Percentiles rank a stretch among this genome's conserved stretches.
These are phyloP conservation scores for Colletotrichum cuscutae DNA, from an alignment of 2,329 filamentous ascomycete species.

Conservation along the genomic window DNA sequence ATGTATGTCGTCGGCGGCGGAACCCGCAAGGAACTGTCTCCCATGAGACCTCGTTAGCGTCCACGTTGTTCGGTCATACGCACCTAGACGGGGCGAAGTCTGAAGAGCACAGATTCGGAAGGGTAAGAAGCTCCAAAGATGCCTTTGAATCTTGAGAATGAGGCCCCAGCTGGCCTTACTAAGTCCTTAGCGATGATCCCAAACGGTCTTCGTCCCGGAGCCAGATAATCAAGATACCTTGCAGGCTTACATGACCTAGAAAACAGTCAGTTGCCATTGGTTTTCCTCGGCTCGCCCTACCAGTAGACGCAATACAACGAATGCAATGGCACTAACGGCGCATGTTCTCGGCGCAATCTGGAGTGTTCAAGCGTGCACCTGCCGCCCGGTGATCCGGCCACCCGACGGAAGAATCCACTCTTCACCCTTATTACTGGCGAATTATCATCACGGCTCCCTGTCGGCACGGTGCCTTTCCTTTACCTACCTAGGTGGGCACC, in stretches of 20 bases:
- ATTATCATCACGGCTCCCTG: slow-evolving; percentile 14
- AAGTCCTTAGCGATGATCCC: slow-evolving; percentile 11
- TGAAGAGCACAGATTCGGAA: neutral
- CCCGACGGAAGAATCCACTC: neutral
- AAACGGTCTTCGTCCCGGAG: slow-evolving; percentile 10
- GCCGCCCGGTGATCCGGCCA: neutral
- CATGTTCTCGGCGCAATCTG: slow-evolving; percentile 21
- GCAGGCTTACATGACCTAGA: neutral
- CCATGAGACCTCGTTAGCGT: neutral
- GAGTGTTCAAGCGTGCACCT: slow-evolving; percentile 12
- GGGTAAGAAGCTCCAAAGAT: too few species aligned
- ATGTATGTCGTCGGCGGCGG: neutral
- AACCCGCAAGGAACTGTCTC: neutral
- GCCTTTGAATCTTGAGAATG: neutral
- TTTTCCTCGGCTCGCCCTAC: neutral
- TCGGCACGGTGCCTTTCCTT: slow-evolving; percentile 23
- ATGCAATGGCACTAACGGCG: neutral
- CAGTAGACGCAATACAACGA: neutral
- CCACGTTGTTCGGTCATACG: neutral
- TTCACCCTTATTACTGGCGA: neutral
- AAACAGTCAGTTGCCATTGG: neutral
- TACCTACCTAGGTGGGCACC: neutral
- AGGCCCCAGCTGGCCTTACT: slow-evolving; percentile 18
- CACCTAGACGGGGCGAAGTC: neutral
- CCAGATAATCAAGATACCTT: neutral